phyloP scores from a whole-genome alignment of 2,329 filamentous ascomycete species.

The Exserohilum rostratum region DNA sequence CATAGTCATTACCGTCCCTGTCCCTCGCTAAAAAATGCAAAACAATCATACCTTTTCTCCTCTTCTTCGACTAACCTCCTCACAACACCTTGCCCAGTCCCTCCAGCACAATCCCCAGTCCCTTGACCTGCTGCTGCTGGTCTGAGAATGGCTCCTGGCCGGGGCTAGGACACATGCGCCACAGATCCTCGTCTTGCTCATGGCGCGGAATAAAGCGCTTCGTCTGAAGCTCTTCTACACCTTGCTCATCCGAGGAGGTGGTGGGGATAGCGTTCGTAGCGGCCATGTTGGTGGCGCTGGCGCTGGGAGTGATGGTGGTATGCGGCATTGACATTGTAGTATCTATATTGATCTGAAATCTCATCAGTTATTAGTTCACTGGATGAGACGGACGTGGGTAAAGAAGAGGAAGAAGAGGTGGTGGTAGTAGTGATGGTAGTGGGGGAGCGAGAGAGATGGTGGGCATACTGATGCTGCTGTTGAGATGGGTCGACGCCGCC shows the following conservation, averaged over 20 bases:
- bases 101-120: no score
- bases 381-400: background rate
- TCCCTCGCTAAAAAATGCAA: no score
- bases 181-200: conserved; percentile 42
- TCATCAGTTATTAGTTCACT: conserved; percentile 36
- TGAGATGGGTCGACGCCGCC: conserved; percentile 11
- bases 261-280: no score
- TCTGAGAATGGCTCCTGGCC: no score
- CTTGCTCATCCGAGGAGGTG: background rate
- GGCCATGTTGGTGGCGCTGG: background rate
- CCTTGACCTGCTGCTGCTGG: no score
- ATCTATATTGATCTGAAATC: conserved; percentile 38
- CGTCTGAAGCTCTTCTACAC: no score
- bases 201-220: conserved; percentile 27
- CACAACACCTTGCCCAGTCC: background rate
- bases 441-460: background rate
- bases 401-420: background rate
- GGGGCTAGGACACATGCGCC: conserved; percentile 10
- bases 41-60: no score
- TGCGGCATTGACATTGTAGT: conserved; percentile 29
- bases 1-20: no score
- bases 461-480: conserved; percentile 15
- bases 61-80: no score
- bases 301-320: conserved; percentile 23
- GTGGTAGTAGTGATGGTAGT: no score